A percentile compares a stretch with the other conserved stretches of the same genome.
Evolutionary conservation across 2,329 filamentous ascomycete species (phyloP).

Genomic region (Aspergillus nomiae): DNA sequence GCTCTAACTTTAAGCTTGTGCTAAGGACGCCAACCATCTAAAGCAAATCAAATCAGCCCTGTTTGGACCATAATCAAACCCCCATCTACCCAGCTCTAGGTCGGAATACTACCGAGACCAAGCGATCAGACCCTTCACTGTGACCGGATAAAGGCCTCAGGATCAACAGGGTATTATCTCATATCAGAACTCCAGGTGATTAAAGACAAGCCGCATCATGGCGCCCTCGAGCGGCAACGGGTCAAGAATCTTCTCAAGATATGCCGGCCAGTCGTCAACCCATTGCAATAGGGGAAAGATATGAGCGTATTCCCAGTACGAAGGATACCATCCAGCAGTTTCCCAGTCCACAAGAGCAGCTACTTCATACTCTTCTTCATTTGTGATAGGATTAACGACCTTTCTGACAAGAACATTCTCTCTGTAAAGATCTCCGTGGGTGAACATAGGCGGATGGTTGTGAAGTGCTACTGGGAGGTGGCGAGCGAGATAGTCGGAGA

Average conservation of each 20-base stretch:
- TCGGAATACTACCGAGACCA: too few species aligned
- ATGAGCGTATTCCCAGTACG: conserved; percentile 29
- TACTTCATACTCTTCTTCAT: conserved; percentile 19
- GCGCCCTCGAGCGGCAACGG: conserved; percentile 25
- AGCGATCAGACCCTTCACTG: too few species aligned
- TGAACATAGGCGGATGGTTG: conserved; percentile 24
- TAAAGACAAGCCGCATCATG: conserved; percentile 25
- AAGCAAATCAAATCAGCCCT: too few species aligned
- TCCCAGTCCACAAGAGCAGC: conserved; percentile 29
- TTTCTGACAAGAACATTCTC: conserved; percentile 25
- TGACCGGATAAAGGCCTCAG: too few species aligned
- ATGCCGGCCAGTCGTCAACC: conserved; percentile 28
- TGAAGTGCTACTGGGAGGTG: conserved; percentile 21
- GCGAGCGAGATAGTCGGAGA: conserved; percentile 22
- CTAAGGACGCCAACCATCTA: too few species aligned
- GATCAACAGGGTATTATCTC: too few species aligned
- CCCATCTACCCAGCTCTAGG: too few species aligned
- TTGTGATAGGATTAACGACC: conserved; percentile 12
- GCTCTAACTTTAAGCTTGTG: too few species aligned
- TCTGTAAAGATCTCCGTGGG: conserved; percentile 27
- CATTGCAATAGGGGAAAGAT: conserved; percentile 24
- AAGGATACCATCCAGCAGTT: conserved; percentile 31
- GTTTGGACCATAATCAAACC: too few species aligned
- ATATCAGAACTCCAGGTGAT: conserved; percentile 22
- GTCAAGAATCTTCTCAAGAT: conserved; percentile 27